phyloP scores from a whole-genome alignment of 1,139 yeast genomes.

The Arxiozyma slooffiae region DNA sequence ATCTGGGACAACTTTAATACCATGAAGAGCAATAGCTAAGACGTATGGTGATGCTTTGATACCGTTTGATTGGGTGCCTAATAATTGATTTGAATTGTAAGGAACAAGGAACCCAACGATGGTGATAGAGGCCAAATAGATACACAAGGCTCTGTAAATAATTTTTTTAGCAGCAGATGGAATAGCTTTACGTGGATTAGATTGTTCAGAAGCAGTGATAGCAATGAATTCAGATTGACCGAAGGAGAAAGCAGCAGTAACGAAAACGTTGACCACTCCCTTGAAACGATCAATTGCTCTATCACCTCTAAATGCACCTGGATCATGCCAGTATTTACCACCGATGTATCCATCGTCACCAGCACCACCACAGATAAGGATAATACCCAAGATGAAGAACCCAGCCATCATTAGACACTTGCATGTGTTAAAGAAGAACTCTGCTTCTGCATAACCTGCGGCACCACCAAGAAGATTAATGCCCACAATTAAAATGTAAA shows the following conservation, averaged over 20 bases:
- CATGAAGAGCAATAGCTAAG: constrained; percentile 58
- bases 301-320: constrained; percentile 44
- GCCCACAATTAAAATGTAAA: constrained; percentile 46
- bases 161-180: constrained; percentile 72
- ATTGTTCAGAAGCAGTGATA: constrained; percentile 81
- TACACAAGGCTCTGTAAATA: constrained; percentile 58
- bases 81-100: constrained; percentile 39
- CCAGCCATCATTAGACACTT: constrained; percentile 57
- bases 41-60: constrained; percentile 66
- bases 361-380: constrained; percentile 60
- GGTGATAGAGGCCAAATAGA: constrained; percentile 52
- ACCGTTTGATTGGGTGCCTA: constrained; percentile 37
- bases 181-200: constrained; percentile 63
- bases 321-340: constrained; percentile 48
- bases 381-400: constrained; percentile 53
- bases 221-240: constrained; percentile 81
- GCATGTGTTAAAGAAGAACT: constrained; percentile 48
- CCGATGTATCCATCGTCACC: constrained; percentile 56
- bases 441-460: constrained; percentile 70
- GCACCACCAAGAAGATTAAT: constrained; percentile 65
- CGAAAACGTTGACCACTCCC: constrained; percentile 76
- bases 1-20: constrained; percentile 54
- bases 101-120: constrained; percentile 65
- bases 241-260: constrained; percentile 78
- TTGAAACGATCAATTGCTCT: constrained; percentile 39